Evolutionary conservation across 2,329 filamentous ascomycete genomes (phyloP), one percentile per base, ranked within the genome.

Genomic region (Lecanoromycetidae sp.): DNA sequence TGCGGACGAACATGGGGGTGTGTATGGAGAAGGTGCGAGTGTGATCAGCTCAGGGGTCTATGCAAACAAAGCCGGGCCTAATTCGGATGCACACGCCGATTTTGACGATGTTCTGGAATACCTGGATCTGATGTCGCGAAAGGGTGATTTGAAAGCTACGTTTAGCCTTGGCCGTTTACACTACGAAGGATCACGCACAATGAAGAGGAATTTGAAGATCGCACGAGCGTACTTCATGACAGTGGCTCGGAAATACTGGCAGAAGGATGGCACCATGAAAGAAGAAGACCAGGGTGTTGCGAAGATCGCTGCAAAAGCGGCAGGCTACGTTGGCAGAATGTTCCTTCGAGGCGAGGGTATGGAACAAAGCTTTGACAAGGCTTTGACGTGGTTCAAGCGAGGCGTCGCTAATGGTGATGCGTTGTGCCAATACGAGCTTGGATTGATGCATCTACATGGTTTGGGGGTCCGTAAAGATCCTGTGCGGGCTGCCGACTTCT

Each of bases 101-200:
- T 77, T 95, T 49, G 87, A 94, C 57, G 90, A 98, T 63, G 84
- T 96, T 13, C 79, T 98, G 50, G 91, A 98, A 61, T 98, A 94
- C 57, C 71, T 94, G 55, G 86, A 94, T 57, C 72, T 94, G 34
- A 82, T 94, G 73, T 87, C 87, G 5, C 79, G 88, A 51, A 94
- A 94, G 61, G 87, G 88, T 9, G 87, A 94, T 58, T 77, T 86
- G 47, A 87, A 85, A 60, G 86, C 88, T 1, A 90, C 86, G 0
- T 87, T 88, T 58, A 88, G 84, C 52, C 70, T 95, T 0, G 88
- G 85, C 3, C 80, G 86, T 54, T 76, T 94, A 52, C 84, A 93
- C 61, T 94, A 94, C 58, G 88, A 95, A 49, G 88, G 88, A 0
- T 80, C 86, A 47, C 75, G 84, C 46, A 80, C 79, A 0, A 70